phyloP scores from a whole-genome alignment of 139 green algal species.

The Chlamydomonas sp. region DNA sequence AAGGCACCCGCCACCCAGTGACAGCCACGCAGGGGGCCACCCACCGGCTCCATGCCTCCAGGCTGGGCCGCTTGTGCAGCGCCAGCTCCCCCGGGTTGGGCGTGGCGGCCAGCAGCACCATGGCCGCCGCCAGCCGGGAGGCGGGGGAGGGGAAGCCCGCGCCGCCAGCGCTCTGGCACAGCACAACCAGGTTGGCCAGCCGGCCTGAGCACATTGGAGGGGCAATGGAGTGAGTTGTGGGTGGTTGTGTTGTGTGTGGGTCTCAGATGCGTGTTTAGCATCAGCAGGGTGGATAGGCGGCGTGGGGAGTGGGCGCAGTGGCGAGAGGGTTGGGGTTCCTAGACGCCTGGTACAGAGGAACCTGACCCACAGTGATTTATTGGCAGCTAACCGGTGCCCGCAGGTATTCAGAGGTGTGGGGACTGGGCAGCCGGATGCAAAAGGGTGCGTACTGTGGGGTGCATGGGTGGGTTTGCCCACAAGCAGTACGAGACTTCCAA shows the following conservation, averaged over 20 bases:
- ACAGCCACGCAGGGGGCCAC: neutral
- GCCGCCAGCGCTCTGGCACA: slow-evolving; percentile 26
- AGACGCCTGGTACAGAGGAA: neutral
- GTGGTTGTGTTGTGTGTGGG: neutral
- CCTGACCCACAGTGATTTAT: too few relatives aligned
- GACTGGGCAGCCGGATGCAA: too few relatives aligned
- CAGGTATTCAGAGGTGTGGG: too few relatives aligned
- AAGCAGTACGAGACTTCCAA: too few relatives aligned
- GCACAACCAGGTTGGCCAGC: slow-evolving; percentile 41
- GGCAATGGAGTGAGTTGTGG: neutral
- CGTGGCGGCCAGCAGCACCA: slow-evolving; percentile 33
- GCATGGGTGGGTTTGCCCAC: too few relatives aligned
- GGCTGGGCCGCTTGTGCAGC: slow-evolving; percentile 4
- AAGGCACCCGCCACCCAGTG: too few relatives aligned
- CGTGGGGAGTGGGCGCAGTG: neutral
- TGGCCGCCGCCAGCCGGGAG: slow-evolving; percentile 13
- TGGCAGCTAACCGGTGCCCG: too few relatives aligned
- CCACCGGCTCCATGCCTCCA: slow-evolving; percentile 38
- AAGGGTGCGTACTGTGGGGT: too few relatives aligned
- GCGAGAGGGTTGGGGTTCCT: neutral
- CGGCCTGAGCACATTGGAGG: slow-evolving; percentile 7
- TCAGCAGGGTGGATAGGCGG: neutral
- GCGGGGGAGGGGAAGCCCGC: neutral
- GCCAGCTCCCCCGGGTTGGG: slow-evolving; percentile 7
- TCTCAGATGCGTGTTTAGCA: neutral